Conservation (phyloP, 805 yeast genomes). For the Metschnikowia arizonensis region DNA sequence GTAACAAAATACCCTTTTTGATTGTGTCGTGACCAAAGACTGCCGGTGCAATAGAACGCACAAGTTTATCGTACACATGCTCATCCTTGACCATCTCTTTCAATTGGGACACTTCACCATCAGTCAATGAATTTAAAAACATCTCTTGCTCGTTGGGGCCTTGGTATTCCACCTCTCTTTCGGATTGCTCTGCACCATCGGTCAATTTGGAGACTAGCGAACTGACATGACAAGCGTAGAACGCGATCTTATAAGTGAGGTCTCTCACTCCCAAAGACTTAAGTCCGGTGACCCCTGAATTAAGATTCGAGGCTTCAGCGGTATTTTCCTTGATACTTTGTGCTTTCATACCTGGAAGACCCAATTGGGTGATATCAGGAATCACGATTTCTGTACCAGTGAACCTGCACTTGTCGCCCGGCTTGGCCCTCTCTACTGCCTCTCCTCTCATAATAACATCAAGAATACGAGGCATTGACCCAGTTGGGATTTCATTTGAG, state of each 20-base stretch:
- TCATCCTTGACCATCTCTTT: constrained; percentile 88
- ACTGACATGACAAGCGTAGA: constrained; percentile 84
- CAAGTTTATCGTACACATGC: constrained; percentile 77
- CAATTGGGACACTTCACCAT: constrained; percentile 78
- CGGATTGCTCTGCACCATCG: constrained; percentile 19
- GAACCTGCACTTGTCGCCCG: constrained; percentile 92
- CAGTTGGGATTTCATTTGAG: constrained; percentile 94
- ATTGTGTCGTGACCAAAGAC: constrained; percentile 94
- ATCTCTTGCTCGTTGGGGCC: constrained; percentile 75
- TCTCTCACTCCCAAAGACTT: constrained; percentile 92
- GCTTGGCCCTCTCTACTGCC: constrained; percentile 91
- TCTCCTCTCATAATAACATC: constrained; percentile 93
- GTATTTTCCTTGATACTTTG: constrained; percentile 65
- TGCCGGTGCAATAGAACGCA: constrained; percentile 88
- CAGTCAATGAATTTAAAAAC: constrained; percentile 71
- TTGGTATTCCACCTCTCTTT: constrained; percentile 26
- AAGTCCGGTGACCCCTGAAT: constrained; percentile 85
- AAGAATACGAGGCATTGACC: constrained; percentile 96
- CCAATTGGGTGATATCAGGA: constrained; percentile 91
- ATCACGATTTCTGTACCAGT: constrained; percentile 93
- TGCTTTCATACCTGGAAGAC: constrained; percentile 93
- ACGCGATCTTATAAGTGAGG: constrained; percentile 85
- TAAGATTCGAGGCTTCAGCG: constrained; percentile 64
- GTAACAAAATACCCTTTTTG: constrained; percentile 86
- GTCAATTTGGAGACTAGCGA: constrained; percentile 45